Base-by-base conservation (phyloP, 352 stramenopile species). In the Phytopythium helicoides region DNA sequence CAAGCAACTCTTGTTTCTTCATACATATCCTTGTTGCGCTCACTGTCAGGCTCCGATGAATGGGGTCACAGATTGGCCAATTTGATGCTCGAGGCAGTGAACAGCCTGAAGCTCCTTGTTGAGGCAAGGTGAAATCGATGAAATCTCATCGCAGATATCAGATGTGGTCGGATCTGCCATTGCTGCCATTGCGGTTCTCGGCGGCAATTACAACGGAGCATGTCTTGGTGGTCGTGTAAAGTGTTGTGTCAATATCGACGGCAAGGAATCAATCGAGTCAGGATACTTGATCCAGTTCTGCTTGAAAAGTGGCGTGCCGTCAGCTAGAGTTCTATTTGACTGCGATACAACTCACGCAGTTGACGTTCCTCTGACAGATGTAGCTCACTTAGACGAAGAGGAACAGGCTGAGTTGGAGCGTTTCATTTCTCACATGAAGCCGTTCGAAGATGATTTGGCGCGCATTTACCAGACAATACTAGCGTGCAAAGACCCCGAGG, bases 231-330 rank as follows among this genome's bases (percentile, higher is more conserved):
- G 69, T 10, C 68, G 80, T n/a, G 76, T 91, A 2, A 81, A 71
- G 10, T 89, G 78, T 48, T 85, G 76, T 44, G 80, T 88, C 23
- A 91, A 76, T 16, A 80, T 90, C 22, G 79, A 92, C 31, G 75
- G 66, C 2, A 92, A 87, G 53, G 80, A 87, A 25, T 76, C 82
- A 12, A 68, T 88, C 21, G 82, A 93, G 49, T 86, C 65, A 0
- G 82, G 82, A 4, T 89, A 77, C 54, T 34, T 91, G 11, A 58
- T 89, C 8, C 66, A 82, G 10, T 77, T 86, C 37, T 55, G 60
- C 10, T 48, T 85, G 22, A 71, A 76, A 31, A 62, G 66, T 44
- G 66, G 64, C 10, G 22, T 28, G 1, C 75, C 81, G n/a, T 66
- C 59, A 4, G 80, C 76, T 3, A 66, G 75, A 16, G 56, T 93